Conservation (phyloP, 2,329 filamentous ascomycete species). For the Penicillium sp. region DNA sequence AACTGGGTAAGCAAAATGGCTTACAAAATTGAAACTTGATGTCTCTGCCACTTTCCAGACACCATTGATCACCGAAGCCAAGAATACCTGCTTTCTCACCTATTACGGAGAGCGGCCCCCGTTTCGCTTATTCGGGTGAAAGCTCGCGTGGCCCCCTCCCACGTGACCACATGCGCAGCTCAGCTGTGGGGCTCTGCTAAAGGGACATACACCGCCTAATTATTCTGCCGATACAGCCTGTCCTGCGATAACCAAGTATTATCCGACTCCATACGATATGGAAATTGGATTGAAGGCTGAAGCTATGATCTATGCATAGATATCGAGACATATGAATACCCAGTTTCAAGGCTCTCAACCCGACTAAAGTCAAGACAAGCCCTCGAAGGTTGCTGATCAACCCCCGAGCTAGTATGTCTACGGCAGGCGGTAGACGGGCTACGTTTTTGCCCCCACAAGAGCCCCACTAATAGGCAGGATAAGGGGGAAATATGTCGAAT, state of each 20-base stretch:
- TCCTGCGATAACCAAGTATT: not conserved
- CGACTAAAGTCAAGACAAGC: too few relatives aligned
- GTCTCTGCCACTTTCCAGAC: too few relatives aligned
- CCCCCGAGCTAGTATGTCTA: not conserved
- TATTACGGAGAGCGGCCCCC: not conserved
- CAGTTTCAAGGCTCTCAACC: too few relatives aligned
- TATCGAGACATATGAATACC: too few relatives aligned
- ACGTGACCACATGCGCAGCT: not conserved
- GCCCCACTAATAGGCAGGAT: not conserved
- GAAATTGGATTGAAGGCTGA: not conserved
- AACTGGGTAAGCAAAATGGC: too few relatives aligned
- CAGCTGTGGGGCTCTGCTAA: not conserved
- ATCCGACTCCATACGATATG: not conserved
- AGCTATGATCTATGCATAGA: not conserved
- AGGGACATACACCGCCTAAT: not conserved
- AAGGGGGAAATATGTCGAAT: constrained; percentile 2
- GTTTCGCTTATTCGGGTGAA: not conserved
- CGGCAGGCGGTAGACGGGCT: not conserved
- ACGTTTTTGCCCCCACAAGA: not conserved
- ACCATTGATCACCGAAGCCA: too few relatives aligned
- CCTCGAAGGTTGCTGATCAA: not conserved
- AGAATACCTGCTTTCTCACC: not conserved
- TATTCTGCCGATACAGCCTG: not conserved
- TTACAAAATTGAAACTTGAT: too few relatives aligned
- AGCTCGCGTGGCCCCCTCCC: not conserved